Evolutionary conservation across 2,329 filamentous ascomycete species (phyloP), one percentile per base, ranked within the genome.

Genomic region (Penicillium sp.): DNA sequence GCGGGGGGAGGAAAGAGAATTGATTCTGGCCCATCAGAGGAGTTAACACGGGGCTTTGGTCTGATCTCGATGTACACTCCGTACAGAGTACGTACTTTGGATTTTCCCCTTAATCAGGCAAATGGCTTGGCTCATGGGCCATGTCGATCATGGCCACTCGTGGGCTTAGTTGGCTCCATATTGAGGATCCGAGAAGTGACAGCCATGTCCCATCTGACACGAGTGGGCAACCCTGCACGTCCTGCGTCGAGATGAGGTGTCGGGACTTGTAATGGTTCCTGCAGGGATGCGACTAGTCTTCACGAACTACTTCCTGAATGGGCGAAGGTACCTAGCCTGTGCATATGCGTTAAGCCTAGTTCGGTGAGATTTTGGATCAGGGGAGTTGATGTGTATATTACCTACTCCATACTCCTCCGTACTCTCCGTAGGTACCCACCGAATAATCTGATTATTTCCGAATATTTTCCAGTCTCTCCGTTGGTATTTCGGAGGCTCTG

Each of bases 231-330:
- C 50, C 60, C 62, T 64, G 62, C 62, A 62, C 58, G 55, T 49
- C 62, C 47, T 63, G 62, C 62, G 35, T 62, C 43, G 55, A 54
- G 17, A 33, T 53, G 50, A 54, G 56, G 55, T 57, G 42, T 60
- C 41, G 50, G 40, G 50, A 27, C 46, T 46, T 33, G 38, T 40
- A 19, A 29, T 58, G 56, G 62, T 62, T 64, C 62, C 62, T 64
- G 62, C 62, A 64, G 58, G 61, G 58, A 59, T 62, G 52, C 52
- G 54, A 59, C 54, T 63, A 54, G 50, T 50, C 25, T 48, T 50
- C 57, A 60, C 25, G 59, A 63, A 63, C 54, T 59, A 57, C 53
- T 64, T 46, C 61, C 61, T 53, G 40, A 62, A 51, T 42, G 35
- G 50, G 35, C 50, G 31, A 46, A 33, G 15, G 17, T 38, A 35